A percentile compares a stretch with the other conserved stretches of the same genome.
Conservation (phyloP, 1,139 yeast species). For the Geotrichum europaeum region DNA sequence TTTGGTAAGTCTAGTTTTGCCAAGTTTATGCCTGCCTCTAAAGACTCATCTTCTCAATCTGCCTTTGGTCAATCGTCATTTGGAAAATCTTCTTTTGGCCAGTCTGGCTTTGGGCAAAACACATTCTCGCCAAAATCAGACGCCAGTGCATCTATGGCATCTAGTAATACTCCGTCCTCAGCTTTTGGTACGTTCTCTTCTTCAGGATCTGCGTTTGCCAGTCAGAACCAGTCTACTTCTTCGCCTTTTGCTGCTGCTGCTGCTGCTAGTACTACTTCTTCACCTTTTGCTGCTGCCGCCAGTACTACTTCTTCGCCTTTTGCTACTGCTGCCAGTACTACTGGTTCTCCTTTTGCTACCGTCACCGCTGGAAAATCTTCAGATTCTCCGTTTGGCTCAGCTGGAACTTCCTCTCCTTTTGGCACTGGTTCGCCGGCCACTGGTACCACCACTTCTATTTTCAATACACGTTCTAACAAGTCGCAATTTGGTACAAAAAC, state of each 20-base stretch:
- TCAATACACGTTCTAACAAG: conserved; percentile 3
- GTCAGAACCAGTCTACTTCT: neutral
- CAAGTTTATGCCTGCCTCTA: neutral
- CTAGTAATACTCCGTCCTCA: neutral
- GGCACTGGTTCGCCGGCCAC: neutral
- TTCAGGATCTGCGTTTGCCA: neutral
- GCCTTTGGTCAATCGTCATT: conserved; percentile 1
- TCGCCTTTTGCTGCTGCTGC: neutral
- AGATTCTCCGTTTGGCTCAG: neutral
- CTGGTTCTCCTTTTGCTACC: conserved; percentile 2
- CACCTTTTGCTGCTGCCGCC: neutral
- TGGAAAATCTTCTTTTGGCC: conserved; percentile 1
- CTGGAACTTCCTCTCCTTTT: neutral
- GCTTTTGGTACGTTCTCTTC: neutral
- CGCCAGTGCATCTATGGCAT: neutral
- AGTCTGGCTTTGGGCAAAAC: neutral
- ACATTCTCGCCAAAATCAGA: neutral
- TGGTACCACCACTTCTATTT: neutral
- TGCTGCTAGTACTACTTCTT: neutral
- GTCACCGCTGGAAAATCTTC: conserved; percentile 1
- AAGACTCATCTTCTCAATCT: neutral
- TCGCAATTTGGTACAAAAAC: conserved; percentile 2
- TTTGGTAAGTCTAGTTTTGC: neutral
- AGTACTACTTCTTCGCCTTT: conserved; percentile 1
- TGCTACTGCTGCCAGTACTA: neutral